Evolutionary conservation across 1,284 basidiomycete genomes (phyloP).

Genomic region (Irpex rosettiformis): DNA sequence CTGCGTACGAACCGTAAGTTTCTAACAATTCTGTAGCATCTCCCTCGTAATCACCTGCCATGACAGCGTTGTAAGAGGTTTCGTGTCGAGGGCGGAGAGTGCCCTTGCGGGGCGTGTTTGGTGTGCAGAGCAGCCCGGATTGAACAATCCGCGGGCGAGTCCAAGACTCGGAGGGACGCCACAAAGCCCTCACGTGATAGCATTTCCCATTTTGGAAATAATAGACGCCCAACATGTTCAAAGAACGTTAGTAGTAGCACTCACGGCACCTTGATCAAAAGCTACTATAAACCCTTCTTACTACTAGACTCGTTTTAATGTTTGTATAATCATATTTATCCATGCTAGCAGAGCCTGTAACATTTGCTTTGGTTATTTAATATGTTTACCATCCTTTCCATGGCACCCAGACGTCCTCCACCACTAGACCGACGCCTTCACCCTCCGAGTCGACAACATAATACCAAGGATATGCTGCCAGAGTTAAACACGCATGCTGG

Average conservation of each 20-base stretch:
- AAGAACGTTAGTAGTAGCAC: too few species aligned
- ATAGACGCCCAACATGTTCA: neutral
- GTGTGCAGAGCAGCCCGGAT: neutral
- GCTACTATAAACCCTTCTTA: too few species aligned
- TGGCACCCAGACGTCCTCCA: constrained; percentile 85
- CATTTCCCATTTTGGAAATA: neutral
- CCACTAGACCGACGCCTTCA: constrained; percentile 42
- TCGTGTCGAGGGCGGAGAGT: constrained; percentile 5
- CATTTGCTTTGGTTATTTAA: neutral
- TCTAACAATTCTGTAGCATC: constrained; percentile 89
- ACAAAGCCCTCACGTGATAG: constrained; percentile 7
- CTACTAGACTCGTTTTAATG: too few species aligned
- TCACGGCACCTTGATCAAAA: too few species aligned
- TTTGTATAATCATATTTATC: neutral
- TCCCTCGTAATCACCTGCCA: constrained; percentile 63
- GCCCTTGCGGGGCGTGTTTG: constrained; percentile 6
- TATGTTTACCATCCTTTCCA: constrained; percentile 81
- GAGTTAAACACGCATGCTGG: constrained; percentile 77
- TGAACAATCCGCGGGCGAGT: neutral
- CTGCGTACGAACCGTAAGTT: constrained; percentile 71
- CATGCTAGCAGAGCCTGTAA: too few species aligned
- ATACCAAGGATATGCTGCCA: constrained; percentile 78
- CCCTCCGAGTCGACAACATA: constrained; percentile 69
- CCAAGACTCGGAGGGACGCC: neutral
- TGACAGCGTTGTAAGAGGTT: constrained; percentile 24